Evolutionary conservation across 225 moss, liverwort and hornwort genomes (phyloP).

Genomic region (Climacium dendroides): DNA sequence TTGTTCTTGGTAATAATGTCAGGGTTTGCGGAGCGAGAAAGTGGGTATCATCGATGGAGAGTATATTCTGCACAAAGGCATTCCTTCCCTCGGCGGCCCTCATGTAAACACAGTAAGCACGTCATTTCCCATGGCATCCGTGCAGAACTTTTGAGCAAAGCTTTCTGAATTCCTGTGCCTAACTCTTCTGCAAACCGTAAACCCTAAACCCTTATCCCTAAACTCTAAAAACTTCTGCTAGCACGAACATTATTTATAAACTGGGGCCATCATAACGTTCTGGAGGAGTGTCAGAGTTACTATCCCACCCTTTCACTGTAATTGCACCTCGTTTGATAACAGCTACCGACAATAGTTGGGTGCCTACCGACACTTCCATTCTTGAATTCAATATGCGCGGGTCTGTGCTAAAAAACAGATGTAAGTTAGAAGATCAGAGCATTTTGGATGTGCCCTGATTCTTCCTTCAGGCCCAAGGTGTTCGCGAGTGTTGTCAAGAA

Average conservation of each 20-base stretch:
- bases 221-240: background rate
- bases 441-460: background rate
- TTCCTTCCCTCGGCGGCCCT: slow-evolving; percentile 73
- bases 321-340: background rate
- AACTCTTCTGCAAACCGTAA: background rate
- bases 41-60: slow-evolving; percentile 73
- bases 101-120: slow-evolving; percentile 5
- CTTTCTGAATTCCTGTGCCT: background rate
- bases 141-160: background rate
- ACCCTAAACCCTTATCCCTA: too few relatives aligned
- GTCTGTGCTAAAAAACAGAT: background rate
- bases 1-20: background rate
- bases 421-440: too few relatives aligned
- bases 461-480: background rate
- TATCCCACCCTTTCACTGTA: background rate
- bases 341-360: background rate
- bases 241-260: background rate
- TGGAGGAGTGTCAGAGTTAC: background rate
- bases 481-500: background rate
- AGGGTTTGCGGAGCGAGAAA: slow-evolving; percentile 73
- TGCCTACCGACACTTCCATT: background rate
- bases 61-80: slow-evolving; percentile 66
- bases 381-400: background rate
- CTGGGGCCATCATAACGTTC: background rate
- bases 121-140: background rate